Evolutionary conservation across 345 rosid genomes (phyloP).

Genomic region (Populus davidiana): DNA sequence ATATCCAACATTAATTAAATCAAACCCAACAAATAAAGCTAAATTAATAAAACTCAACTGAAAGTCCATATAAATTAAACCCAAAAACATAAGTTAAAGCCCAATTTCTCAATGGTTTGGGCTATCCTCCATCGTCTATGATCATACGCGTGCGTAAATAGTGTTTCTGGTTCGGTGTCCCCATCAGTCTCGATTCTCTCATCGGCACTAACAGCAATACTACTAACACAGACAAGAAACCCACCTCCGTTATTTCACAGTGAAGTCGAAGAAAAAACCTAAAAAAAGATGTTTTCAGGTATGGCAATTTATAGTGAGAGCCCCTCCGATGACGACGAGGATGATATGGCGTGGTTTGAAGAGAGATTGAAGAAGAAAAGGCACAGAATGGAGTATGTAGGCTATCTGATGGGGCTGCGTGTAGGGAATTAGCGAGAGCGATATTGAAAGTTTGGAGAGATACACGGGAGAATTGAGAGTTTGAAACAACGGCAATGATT

Average conservation of each 20-base stretch:
- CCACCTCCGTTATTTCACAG: not conserved
- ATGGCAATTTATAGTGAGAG: slow-evolving; percentile 1
- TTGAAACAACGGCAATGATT: slow-evolving; percentile 22
- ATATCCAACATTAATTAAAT: too few relatives aligned
- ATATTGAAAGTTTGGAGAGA: slow-evolving; percentile 27
- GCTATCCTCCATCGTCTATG: too few relatives aligned
- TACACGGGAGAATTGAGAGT: slow-evolving; percentile 25
- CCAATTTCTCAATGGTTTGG: too few relatives aligned
- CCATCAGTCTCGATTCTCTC: slow-evolving; percentile 23
- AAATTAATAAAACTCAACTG: too few relatives aligned
- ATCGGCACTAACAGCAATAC: slow-evolving; percentile 3
- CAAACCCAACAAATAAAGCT: too few relatives aligned
- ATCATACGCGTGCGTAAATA: too few relatives aligned
- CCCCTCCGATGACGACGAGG: slow-evolving; percentile 3
- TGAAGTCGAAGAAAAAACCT: slow-evolving; percentile 4
- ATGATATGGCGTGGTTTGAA: slow-evolving; percentile 12
- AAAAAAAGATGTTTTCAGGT: not conserved
- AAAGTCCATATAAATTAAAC: too few relatives aligned
- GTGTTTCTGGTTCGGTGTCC: too few relatives aligned
- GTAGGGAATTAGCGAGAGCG: slow-evolving; percentile 26
- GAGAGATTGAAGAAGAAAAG: slow-evolving; percentile 22
- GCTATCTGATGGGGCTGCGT: slow-evolving; percentile 20
- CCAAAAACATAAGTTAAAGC: too few relatives aligned
- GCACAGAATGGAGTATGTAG: slow-evolving; percentile 23
- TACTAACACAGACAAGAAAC: not conserved